Evolutionary conservation across 2,329 filamentous ascomycete genomes (phyloP).

Genomic region (Pseudocercospora pini-densiflorae): DNA sequence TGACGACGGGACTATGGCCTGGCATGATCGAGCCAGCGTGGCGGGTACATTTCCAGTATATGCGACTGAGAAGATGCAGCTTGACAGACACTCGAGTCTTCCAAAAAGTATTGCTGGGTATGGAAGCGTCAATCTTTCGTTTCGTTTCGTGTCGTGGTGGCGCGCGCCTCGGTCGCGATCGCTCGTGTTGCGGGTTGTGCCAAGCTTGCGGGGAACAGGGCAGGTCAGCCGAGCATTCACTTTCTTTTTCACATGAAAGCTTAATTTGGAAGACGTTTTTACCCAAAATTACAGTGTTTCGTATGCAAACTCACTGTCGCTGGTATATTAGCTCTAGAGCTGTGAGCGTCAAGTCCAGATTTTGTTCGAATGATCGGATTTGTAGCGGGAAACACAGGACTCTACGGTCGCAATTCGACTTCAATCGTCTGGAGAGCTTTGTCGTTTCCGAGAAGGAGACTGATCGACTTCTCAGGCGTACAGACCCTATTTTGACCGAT

Average conservation of each 20-base stretch:
- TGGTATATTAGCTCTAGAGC: no score
- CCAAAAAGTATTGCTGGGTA: neutral
- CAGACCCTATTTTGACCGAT: no score
- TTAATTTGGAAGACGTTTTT: neutral
- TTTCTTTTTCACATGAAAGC: neutral
- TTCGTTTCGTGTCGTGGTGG: neutral
- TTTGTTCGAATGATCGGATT: no score
- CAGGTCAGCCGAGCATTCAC: slow-evolving; percentile 5
- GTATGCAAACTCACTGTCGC: no score
- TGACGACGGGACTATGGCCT: slow-evolving; percentile 29
- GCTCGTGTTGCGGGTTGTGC: neutral
- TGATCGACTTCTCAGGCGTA: no score
- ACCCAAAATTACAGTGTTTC: neutral
- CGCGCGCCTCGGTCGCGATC: neutral
- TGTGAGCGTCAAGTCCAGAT: no score
- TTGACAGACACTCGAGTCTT: neutral
- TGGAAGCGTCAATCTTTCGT: neutral
- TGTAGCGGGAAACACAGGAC: no score
- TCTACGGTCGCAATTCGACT: no score
- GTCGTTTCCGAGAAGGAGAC: no score
- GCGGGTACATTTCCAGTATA: slow-evolving; percentile 19
- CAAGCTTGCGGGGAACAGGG: neutral
- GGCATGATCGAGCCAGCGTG: slow-evolving; percentile 24
- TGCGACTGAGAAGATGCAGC: neutral
- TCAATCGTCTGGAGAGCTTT: no score